phyloP scores from a whole-genome alignment of 805 yeast genomes.

The Debaryomyces hansenii region DNA sequence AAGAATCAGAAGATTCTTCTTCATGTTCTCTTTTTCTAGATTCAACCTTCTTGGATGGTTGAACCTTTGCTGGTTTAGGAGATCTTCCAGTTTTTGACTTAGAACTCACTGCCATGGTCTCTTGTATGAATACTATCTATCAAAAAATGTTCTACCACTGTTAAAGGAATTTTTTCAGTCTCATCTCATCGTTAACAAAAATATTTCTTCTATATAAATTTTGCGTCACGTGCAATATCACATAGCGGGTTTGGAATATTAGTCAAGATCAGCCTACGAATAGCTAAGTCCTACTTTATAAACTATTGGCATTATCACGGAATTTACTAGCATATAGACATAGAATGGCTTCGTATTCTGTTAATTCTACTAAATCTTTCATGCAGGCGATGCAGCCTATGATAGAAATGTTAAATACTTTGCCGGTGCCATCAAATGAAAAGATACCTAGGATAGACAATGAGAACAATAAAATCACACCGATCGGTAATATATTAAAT shows the following conservation, averaged over 20 bases:
- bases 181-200: constrained; percentile 5
- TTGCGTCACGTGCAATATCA: not conserved
- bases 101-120: constrained; percentile 2
- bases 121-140: not conserved
- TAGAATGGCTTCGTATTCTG: constrained; percentile 42
- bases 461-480: constrained; percentile 26
- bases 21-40: constrained; percentile 26
- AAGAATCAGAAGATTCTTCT: constrained; percentile 19
- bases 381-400: constrained; percentile 77
- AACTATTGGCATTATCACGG: no score
- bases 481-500: constrained; percentile 33
- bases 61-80: not conserved
- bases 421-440: constrained; percentile 16
- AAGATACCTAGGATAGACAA: constrained; percentile 41
- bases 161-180: constrained; percentile 1
- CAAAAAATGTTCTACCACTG: not conserved
- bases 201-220: not conserved
- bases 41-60: not conserved
- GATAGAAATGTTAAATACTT: constrained; percentile 46
- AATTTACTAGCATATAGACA: no score
- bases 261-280: no score
- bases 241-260: no score
- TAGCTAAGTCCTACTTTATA: no score
- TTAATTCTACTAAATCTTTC: constrained; percentile 68
- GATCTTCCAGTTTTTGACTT: constrained; percentile 1